Evolutionary conservation across 1,284 basidiomycete species (phyloP).

Genomic region (Kalmanozyma brasiliensis): DNA sequence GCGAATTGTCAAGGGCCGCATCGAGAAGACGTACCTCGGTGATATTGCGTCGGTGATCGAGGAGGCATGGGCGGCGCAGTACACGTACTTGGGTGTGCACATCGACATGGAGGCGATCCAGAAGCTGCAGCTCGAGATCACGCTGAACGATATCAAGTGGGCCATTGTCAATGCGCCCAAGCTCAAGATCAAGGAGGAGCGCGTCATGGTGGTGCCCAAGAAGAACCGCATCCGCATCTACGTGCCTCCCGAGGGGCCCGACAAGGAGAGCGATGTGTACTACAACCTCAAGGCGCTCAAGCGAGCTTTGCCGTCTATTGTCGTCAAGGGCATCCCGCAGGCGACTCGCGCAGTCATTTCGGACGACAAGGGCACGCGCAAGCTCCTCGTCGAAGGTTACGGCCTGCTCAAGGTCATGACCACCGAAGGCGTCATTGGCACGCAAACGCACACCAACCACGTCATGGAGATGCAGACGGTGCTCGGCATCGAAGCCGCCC

Average conservation of each 20-base stretch:
- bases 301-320: constrained; percentile 62
- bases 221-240: constrained; percentile 87
- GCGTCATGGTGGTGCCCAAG: constrained; percentile 60
- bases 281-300: constrained; percentile 65
- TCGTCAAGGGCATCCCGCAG: constrained; percentile 65
- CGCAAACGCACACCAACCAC: constrained; percentile 93
- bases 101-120: constrained; percentile 89
- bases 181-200: constrained; percentile 88
- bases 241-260: constrained; percentile 70
- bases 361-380: constrained; percentile 65
- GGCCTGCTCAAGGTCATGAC: constrained; percentile 98
- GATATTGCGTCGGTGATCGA: constrained; percentile 93
- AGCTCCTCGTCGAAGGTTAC: constrained; percentile 77
- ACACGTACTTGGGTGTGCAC: constrained; percentile 92
- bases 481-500: constrained; percentile 95
- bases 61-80: constrained; percentile 92
- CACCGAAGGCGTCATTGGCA: constrained; percentile 93
- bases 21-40: constrained; percentile 94
- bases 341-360: constrained; percentile 64
- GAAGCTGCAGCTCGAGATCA: constrained; percentile 92
- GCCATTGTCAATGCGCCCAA: constrained; percentile 88
- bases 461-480: constrained; percentile 95
- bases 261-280: constrained; percentile 74
- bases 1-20: constrained; percentile 93
- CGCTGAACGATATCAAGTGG: constrained; percentile 91